Evolutionary conservation across 768 basidiomycete genomes (phyloP).

Genomic region (Suillus clintonianus): DNA sequence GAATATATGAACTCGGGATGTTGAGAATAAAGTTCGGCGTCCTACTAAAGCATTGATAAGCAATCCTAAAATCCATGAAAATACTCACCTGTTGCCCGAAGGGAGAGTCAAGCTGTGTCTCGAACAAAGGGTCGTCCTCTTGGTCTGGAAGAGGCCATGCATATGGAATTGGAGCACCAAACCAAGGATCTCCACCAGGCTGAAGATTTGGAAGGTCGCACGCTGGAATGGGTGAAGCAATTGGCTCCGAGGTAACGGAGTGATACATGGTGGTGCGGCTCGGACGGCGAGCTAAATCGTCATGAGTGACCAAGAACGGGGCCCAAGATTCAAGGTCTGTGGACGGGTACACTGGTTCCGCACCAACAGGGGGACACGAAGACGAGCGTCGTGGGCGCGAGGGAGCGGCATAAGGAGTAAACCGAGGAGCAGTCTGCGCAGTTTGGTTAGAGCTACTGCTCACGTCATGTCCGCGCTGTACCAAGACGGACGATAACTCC

Average conservation of each 20-base stretch:
- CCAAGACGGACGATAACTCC: not conserved
- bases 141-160: conserved; percentile 1
- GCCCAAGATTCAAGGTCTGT: conserved; percentile 17
- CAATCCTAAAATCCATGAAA: not conserved
- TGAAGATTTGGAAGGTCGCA: not conserved
- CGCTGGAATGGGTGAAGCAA: conserved; percentile 9
- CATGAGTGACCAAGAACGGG: conserved; percentile 24
- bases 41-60: not conserved
- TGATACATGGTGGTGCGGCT: conserved; percentile 37
- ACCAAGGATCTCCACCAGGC: not conserved
- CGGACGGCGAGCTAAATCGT: conserved; percentile 37
- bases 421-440: conserved; percentile 16
- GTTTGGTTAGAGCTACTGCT: not conserved
- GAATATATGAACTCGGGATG: not conserved
- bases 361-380: conserved; percentile 42
- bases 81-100: not conserved
- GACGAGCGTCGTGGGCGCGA: conserved; percentile 37
- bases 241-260: conserved; percentile 19
- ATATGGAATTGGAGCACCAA: not conserved
- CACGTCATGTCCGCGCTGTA: not conserved
- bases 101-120: not conserved
- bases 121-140: conserved; percentile 2
- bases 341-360: conserved; percentile 26
- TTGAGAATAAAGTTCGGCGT: not conserved
- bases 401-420: conserved; percentile 23